These are phyloP conservation scores for Sporothrix curviconia DNA, from an alignment of 2,329 filamentous ascomycete genomes.

Conservation along the genomic window DNA sequence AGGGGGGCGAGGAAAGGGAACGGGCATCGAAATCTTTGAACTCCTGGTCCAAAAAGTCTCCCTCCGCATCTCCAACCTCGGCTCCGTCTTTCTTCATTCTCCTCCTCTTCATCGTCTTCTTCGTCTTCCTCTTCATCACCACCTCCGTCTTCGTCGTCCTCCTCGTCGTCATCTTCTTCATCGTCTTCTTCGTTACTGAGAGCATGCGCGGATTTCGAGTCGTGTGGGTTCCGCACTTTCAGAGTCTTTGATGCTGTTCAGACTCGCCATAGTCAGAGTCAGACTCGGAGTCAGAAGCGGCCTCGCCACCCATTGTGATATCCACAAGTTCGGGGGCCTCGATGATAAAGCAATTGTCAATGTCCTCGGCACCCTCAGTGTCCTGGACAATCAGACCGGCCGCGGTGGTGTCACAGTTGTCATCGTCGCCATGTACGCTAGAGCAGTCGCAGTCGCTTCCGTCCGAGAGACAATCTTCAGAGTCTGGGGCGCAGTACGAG, in stretches of 20 bases:
- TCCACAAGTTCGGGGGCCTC: no score
- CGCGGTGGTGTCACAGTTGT: background rate
- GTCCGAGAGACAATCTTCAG: constrained; percentile 13
- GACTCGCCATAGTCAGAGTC: no score
- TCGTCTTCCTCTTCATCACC: background rate
- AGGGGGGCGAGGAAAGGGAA: background rate
- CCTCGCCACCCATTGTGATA: no score
- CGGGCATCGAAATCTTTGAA: background rate
- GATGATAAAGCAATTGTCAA: no score
- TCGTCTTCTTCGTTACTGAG: background rate
- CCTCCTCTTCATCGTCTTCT: background rate
- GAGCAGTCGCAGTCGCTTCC: constrained; percentile 7
- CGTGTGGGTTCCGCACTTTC: no score
- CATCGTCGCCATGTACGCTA: background rate
- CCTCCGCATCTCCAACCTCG: background rate
- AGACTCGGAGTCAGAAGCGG: no score
- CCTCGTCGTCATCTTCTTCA: background rate
- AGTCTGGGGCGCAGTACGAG: constrained; percentile 25
- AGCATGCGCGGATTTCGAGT: no score
- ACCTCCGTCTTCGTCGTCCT: background rate
- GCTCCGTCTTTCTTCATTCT: background rate
- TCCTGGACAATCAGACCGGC: no score
- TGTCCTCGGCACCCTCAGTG: no score
- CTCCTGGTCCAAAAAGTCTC: background rate
- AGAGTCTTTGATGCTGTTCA: no score